These are phyloP conservation scores for Gilbertella persicaria DNA, from an alignment of 371 early-diverging fungal species.

Conservation along the genomic window DNA sequence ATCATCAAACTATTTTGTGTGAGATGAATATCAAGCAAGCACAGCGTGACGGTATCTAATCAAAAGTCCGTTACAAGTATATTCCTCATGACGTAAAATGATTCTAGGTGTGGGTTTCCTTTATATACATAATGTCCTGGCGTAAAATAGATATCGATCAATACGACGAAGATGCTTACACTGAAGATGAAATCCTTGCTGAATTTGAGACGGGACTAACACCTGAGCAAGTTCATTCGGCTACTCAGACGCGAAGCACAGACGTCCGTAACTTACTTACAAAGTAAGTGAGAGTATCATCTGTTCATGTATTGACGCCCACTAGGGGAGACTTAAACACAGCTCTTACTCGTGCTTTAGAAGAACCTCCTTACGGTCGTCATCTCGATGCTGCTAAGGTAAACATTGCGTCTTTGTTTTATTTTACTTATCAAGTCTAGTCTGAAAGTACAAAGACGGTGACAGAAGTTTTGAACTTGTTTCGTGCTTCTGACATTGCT, in stretches of 20 bases:
- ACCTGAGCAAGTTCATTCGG: constrained; percentile 57
- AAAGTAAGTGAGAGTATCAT: constrained; percentile 30
- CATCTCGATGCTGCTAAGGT: constrained; percentile 75
- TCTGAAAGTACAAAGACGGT: constrained; percentile 74
- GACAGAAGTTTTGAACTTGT: constrained; percentile 75
- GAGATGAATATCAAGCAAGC: no score
- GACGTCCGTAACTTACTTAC: constrained; percentile 62
- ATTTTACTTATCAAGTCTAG: constrained; percentile 29
- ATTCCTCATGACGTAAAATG: no score
- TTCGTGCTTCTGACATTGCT: constrained; percentile 70
- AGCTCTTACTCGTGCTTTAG: constrained; percentile 73
- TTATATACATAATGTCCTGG: no score
- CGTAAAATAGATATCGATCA: constrained; percentile 82
- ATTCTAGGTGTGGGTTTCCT: no score
- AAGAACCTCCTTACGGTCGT: constrained; percentile 84
- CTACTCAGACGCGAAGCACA: constrained; percentile 59
- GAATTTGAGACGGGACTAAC: constrained; percentile 39
- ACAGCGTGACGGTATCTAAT: no score
- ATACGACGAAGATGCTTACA: constrained; percentile 77
- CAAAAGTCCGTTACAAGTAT: no score
- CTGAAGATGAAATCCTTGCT: constrained; percentile 61
- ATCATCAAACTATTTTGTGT: no score
- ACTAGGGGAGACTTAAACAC: constrained; percentile 67
- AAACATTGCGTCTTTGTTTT: neutral
- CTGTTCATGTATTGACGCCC: no score